These are phyloP conservation scores for Eustoma russellianum DNA, from an alignment of 257 asterid genomes.

Conservation along the genomic window DNA sequence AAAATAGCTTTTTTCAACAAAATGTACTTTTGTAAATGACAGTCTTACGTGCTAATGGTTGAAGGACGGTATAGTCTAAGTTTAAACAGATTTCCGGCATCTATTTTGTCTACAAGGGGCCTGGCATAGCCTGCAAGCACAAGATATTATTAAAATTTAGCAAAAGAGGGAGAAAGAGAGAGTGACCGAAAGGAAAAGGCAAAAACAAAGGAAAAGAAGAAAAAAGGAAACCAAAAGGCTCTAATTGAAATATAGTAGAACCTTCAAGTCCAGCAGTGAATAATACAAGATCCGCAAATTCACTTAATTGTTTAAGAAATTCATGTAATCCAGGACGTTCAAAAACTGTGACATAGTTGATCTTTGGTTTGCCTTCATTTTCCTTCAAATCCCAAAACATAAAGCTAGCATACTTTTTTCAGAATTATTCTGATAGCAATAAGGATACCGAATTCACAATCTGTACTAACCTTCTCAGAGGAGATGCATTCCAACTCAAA, in stretches of 20 bases:
- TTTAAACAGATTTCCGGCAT: constrained; percentile 51
- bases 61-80: constrained; percentile 82
- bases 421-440: not conserved
- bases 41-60: constrained; percentile 78
- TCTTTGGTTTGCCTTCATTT: constrained; percentile 65
- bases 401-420: not conserved
- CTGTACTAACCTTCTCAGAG: constrained; percentile 49
- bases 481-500: constrained; percentile 67
- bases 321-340: constrained; percentile 84
- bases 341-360: constrained; percentile 86
- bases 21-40: constrained; percentile 7
- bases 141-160: not conserved
- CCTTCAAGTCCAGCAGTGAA: constrained; percentile 99
- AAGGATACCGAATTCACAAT: not conserved
- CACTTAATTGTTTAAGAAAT: constrained; percentile 64
- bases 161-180: not conserved
- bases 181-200: not conserved
- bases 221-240: not conserved
- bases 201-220: not conserved
- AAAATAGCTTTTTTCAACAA: not conserved
- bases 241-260: constrained; percentile 1
- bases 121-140: constrained; percentile 75
- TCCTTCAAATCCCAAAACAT: constrained; percentile 19
- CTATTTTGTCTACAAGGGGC: constrained; percentile 92
- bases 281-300: constrained; percentile 79